Percentiles rank a stretch among this genome's conserved stretches.
Evolutionary conservation across 495 filamentous ascomycete species (phyloP).

Genomic region (Aspergillus coremiiformis): DNA sequence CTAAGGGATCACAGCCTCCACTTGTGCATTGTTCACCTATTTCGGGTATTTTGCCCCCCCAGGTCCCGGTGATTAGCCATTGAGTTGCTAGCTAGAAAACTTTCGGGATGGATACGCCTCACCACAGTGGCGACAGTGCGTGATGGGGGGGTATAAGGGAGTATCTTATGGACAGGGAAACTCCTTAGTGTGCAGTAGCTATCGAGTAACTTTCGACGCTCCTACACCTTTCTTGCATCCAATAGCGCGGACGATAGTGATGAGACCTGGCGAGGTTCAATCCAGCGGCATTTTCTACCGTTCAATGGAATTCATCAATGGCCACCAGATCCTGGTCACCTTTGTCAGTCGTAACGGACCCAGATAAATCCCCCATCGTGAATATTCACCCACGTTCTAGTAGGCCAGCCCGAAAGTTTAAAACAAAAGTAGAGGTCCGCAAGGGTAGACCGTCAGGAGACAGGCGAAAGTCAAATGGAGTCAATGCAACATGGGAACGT

Average conservation of each 20-base stretch:
- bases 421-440: neutral
- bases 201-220: neutral
- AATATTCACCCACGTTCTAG: neutral
- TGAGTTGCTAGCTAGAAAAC: neutral
- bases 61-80: neutral
- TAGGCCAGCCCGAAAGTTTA: neutral
- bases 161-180: neutral
- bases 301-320: neutral
- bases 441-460: neutral
- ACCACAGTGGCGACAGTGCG: too few relatives aligned
- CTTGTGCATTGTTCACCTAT: constrained; percentile 2
- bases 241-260: too few relatives aligned
- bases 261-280: neutral
- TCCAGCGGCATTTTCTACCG: neutral
- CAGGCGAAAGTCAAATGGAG: neutral
- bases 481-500: constrained; percentile 5
- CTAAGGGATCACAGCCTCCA: neutral
- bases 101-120: neutral
- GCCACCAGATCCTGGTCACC: neutral
- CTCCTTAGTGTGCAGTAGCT: neutral
- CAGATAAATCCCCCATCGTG: neutral
- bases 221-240: neutral
- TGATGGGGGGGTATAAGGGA: too few relatives aligned
- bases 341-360: neutral
- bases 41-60: neutral